phyloP scores from a whole-genome alignment of 169 alveolate genomes.

The Plasmodium vinckei region DNA sequence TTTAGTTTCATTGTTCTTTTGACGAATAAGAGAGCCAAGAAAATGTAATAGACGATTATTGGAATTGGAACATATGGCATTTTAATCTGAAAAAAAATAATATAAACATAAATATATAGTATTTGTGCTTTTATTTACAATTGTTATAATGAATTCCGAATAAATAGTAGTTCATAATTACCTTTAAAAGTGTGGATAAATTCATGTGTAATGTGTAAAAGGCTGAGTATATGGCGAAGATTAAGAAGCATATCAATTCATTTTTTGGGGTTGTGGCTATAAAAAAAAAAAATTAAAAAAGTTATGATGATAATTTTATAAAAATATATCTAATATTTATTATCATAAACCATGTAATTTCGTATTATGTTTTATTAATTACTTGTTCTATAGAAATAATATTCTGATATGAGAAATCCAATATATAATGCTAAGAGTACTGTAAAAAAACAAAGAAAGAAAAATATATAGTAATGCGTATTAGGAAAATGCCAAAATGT shows the following conservation, averaged over 20 bases:
- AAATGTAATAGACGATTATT: conserved; percentile 31
- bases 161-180: neutral
- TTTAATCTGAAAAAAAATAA: conserved; percentile 32
- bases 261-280: conserved; percentile 28
- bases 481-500: conserved; percentile 8
- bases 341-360: conserved; percentile 5
- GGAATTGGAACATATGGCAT: conserved; percentile 51
- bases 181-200: conserved; percentile 60
- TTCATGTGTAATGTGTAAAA: conserved; percentile 56
- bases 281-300: conserved; percentile 17
- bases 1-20: conserved; percentile 22
- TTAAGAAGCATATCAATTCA: conserved; percentile 33
- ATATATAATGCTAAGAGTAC: conserved; percentile 23
- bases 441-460: conserved; percentile 7
- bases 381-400: conserved; percentile 58
- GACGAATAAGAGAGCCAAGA: conserved; percentile 15
- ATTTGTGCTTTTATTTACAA: neutral
- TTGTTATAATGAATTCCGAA: too few species aligned
- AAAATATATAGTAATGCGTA: neutral
- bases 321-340: conserved; percentile 1
- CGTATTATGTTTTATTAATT: conserved; percentile 9
- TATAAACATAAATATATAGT: neutral
- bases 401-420: conserved; percentile 16
- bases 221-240: conserved; percentile 33
- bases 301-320: neutral